phyloP scores from a whole-genome alignment of 371 early-diverging fungal species.

The Mucor velutinosus region DNA sequence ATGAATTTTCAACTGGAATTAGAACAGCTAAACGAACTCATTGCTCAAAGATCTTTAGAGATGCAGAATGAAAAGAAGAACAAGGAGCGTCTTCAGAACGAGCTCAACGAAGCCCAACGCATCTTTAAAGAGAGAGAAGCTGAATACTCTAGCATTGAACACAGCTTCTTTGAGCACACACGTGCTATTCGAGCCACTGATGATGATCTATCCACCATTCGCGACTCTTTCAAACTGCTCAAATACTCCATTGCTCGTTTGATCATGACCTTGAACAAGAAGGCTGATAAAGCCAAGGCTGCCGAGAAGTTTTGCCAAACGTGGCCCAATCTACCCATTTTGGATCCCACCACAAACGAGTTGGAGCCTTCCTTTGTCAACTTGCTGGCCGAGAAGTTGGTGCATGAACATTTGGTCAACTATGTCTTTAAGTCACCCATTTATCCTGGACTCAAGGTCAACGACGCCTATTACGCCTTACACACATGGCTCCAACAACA shows the following conservation, averaged over 20 bases:
- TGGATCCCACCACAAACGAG: constrained; percentile 35
- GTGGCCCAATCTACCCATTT: constrained; percentile 40
- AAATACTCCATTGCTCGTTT: constrained; percentile 61
- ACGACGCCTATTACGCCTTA: constrained; percentile 55
- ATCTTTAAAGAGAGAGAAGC: constrained; percentile 41
- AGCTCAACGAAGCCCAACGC: constrained; percentile 38
- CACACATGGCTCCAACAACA: constrained; percentile 52
- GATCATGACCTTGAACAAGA: constrained; percentile 59
- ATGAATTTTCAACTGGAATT: constrained; percentile 33
- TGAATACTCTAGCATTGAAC: constrained; percentile 52
- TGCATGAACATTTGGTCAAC: constrained; percentile 54
- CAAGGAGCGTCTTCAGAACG: constrained; percentile 35
- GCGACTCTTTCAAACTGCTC: constrained; percentile 56
- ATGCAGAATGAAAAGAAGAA: constrained; percentile 33
- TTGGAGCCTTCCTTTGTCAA: constrained; percentile 56
- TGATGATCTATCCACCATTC: constrained; percentile 65
- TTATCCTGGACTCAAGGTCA: constrained; percentile 56
- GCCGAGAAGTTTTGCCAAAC: constrained; percentile 36
- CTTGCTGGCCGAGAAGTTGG: constrained; percentile 57
- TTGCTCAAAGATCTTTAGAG: constrained; percentile 32
- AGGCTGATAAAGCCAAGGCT: constrained; percentile 50
- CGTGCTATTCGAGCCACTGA: constrained; percentile 63
- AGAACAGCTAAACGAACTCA: constrained; percentile 39
- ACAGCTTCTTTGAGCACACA: constrained; percentile 60
- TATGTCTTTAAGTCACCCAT: constrained; percentile 52